phyloP scores from a whole-genome alignment of 805 yeast genomes.

The Citeromyces matritensis region DNA sequence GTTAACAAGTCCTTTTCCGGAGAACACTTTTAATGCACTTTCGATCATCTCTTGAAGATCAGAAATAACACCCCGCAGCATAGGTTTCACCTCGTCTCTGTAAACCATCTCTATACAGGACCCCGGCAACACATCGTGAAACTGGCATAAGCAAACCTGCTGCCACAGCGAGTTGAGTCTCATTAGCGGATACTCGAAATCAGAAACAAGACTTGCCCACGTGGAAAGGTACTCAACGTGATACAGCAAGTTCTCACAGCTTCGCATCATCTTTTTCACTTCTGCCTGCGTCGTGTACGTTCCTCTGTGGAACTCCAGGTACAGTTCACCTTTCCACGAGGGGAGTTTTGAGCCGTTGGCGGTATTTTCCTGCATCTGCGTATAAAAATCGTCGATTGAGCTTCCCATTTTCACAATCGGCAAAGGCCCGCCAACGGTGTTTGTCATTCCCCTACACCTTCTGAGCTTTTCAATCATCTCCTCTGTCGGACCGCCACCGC shows the following conservation, averaged over 20 bases:
- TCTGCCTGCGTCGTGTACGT: conserved; percentile 92
- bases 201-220: conserved; percentile 42
- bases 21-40: conserved; percentile 23
- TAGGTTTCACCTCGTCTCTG: conserved; percentile 72
- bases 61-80: conserved; percentile 43
- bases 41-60: conserved; percentile 35
- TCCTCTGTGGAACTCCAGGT: conserved; percentile 92
- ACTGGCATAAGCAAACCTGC: conserved; percentile 77
- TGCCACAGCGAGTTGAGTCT: conserved; percentile 73
- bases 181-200: conserved; percentile 58
- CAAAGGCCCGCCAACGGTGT: conserved; percentile 56
- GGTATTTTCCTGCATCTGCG: conserved; percentile 45
- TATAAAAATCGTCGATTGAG: conserved; percentile 71
- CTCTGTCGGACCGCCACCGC: conserved; percentile 96
- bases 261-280: conserved; percentile 68
- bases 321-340: conserved; percentile 87
- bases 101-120: conserved; percentile 91
- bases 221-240: conserved; percentile 81
- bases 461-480: conserved; percentile 90
- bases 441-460: conserved; percentile 77
- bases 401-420: conserved; percentile 73
- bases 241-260: conserved; percentile 60
- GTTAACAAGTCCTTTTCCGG: conserved; percentile 18
- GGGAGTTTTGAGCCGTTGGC: conserved; percentile 57
- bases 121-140: conserved; percentile 97